Evolutionary conservation across 148 eudicot species (phyloP).

Genomic region (Spergularia bocconei): DNA sequence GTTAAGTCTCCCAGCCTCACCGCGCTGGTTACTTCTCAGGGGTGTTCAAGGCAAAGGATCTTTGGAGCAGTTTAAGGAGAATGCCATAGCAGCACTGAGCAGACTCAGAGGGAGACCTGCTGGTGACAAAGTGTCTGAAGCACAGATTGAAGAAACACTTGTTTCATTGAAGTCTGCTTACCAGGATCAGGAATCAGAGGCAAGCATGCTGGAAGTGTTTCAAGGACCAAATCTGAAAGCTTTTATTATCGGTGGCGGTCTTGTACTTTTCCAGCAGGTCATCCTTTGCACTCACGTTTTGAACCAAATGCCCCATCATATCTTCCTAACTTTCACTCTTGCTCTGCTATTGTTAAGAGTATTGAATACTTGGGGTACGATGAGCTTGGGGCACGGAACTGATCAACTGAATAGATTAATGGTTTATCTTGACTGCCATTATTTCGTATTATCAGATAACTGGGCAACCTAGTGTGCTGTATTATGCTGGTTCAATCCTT

Average conservation of each 20-base stretch:
- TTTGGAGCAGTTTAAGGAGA: conserved; percentile 63
- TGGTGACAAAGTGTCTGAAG: conserved; percentile 69
- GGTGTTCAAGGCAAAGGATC: conserved; percentile 82
- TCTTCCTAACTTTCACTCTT: no score
- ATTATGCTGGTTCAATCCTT: conserved; percentile 96
- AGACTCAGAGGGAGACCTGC: conserved; percentile 75
- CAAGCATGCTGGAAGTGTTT: conserved; percentile 74
- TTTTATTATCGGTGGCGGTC: conserved; percentile 91
- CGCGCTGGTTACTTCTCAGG: conserved; percentile 92
- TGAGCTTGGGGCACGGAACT: neutral
- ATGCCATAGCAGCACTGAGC: conserved; percentile 63
- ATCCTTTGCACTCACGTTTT: conserved; percentile 21
- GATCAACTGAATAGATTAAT: neutral
- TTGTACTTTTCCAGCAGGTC: conserved; percentile 98
- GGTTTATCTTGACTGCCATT: conserved; percentile 14
- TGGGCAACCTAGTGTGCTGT: conserved; percentile 96
- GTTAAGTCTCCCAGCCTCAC: conserved; percentile 88
- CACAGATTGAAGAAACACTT: conserved; percentile 74
- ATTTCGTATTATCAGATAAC: conserved; percentile 58
- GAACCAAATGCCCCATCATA: neutral
- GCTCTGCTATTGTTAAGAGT: no score
- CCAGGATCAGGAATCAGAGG: conserved; percentile 65
- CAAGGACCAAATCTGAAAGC: conserved; percentile 91
- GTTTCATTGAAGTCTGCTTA: conserved; percentile 69
- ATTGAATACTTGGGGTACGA: no score